Percentiles rank a stretch among this genome's conserved stretches.
Conservation (phyloP, 768 basidiomycete genomes). For the Lactarius deliciosus region DNA sequence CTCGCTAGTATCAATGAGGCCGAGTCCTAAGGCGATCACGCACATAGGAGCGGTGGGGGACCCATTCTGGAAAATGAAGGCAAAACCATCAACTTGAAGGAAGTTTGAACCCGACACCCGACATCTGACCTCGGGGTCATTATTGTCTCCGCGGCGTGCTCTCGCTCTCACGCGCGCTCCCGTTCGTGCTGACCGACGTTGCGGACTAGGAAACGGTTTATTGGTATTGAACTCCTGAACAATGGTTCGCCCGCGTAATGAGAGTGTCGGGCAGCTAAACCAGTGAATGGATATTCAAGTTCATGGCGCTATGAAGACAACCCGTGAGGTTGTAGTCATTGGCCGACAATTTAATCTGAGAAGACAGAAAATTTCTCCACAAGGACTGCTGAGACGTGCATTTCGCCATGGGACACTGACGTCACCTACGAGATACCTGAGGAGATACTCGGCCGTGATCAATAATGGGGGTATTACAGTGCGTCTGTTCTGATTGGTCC, state of each 20-base stretch:
- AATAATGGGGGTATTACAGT: too few relatives aligned
- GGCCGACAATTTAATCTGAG: background rate
- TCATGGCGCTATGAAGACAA: background rate
- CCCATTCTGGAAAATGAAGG: too few relatives aligned
- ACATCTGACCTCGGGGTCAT: too few relatives aligned
- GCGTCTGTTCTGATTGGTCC: too few relatives aligned
- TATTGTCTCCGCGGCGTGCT: background rate
- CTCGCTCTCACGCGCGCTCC: background rate
- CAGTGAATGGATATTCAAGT: background rate
- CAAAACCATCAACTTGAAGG: too few relatives aligned
- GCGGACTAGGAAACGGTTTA: too few relatives aligned
- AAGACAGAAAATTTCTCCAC: background rate
- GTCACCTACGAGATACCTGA: background rate
- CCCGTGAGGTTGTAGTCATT: background rate
- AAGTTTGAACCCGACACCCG: background rate
- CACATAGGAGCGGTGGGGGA: background rate
- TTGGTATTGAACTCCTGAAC: too few relatives aligned
- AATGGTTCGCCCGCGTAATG: background rate
- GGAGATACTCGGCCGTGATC: background rate
- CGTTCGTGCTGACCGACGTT: background rate
- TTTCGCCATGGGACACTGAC: background rate
- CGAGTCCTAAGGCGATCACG: background rate
- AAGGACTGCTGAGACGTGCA: background rate
- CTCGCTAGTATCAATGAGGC: background rate
- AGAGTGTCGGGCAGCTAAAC: background rate